A percentile compares a stretch with the other conserved stretches of the same genome.
These are phyloP conservation scores for Dendrostoma leiphaemia DNA, from an alignment of 2,329 filamentous ascomycete genomes.

Conservation along the genomic window DNA sequence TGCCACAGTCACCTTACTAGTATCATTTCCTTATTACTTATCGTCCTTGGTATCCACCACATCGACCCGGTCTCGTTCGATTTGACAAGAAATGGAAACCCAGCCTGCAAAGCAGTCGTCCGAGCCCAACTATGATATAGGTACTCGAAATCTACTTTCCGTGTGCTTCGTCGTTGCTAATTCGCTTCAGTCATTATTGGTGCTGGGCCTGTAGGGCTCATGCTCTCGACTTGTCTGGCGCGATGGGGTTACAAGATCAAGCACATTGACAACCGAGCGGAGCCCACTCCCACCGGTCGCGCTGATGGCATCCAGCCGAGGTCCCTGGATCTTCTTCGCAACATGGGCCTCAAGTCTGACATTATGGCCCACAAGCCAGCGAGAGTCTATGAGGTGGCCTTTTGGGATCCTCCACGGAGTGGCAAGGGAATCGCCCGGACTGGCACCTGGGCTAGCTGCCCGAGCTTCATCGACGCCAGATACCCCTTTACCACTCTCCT, in stretches of 20 bases:
- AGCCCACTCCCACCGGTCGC: constrained; percentile 80
- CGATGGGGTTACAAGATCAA: constrained; percentile 95
- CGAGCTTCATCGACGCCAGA: constrained; percentile 73
- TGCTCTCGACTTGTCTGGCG: constrained; percentile 83
- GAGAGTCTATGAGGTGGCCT: constrained; percentile 76
- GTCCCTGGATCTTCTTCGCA: constrained; percentile 80
- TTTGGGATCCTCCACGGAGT: constrained; percentile 64
- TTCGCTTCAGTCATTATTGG: constrained; percentile 70
- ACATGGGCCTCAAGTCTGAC: constrained; percentile 83
- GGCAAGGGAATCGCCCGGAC: constrained; percentile 61
- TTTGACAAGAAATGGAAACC: constrained; percentile 10
- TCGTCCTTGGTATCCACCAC: background rate
- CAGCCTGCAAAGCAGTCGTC: constrained; percentile 14
- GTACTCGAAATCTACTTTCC: constrained; percentile 1
- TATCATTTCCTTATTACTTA: background rate
- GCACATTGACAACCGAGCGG: constrained; percentile 86
- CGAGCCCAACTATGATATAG: constrained; percentile 22
- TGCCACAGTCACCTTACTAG: background rate
- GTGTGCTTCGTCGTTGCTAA: constrained; percentile 15
- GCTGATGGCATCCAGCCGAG: constrained; percentile 91
- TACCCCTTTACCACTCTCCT: constrained; percentile 70
- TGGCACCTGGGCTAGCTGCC: constrained; percentile 82
- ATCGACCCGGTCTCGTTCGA: background rate
- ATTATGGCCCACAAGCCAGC: constrained; percentile 88
- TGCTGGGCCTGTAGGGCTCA: constrained; percentile 83